These are phyloP conservation scores for Papiliotrema nemorosa DNA, from an alignment of 1,284 basidiomycete genomes.

Conservation along the genomic window DNA sequence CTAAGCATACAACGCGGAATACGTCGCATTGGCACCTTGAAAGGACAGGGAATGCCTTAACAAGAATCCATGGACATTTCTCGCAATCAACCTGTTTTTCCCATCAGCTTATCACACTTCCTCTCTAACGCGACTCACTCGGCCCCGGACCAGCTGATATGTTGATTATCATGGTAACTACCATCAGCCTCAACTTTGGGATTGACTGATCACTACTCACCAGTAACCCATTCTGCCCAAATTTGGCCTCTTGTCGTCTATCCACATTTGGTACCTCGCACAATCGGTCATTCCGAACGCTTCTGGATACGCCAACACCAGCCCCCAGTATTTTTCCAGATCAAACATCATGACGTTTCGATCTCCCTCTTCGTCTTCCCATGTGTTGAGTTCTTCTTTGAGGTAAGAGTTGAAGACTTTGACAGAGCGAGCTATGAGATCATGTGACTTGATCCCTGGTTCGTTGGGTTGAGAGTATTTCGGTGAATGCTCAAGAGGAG, in stretches of 20 bases:
- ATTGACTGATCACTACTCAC: neutral
- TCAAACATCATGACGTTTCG: slow-evolving; percentile 17
- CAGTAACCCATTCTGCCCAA: slow-evolving; percentile 17
- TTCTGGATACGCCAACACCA: slow-evolving; percentile 15
- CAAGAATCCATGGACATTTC: slow-evolving; percentile 7
- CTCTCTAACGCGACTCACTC: slow-evolving; percentile 1
- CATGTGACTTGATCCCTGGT: slow-evolving; percentile 1
- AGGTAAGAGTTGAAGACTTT: slow-evolving; percentile 2
- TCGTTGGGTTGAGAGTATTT: slow-evolving; percentile 7
- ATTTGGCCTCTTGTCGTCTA: slow-evolving; percentile 12
- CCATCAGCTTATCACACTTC: neutral
- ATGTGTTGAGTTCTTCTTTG: neutral
- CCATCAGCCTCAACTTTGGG: neutral
- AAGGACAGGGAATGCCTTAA: slow-evolving; percentile 6
- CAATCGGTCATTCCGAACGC: slow-evolving; percentile 20
- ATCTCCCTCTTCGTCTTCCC: slow-evolving; percentile 4
- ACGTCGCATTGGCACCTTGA: slow-evolving; percentile 4
- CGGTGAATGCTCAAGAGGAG: slow-evolving; percentile 9
- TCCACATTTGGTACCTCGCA: slow-evolving; percentile 12
- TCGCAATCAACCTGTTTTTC: slow-evolving; percentile 6
- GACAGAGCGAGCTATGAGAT: slow-evolving; percentile 2
- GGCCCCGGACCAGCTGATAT: slow-evolving; percentile 8
- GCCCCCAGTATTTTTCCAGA: slow-evolving; percentile 11
- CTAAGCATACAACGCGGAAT: slow-evolving; percentile 2
- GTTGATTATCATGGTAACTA: slow-evolving; percentile 10